Base-by-base conservation (phyloP, 2,329 filamentous ascomycete species). In the Thermoascus crustaceus region DNA sequence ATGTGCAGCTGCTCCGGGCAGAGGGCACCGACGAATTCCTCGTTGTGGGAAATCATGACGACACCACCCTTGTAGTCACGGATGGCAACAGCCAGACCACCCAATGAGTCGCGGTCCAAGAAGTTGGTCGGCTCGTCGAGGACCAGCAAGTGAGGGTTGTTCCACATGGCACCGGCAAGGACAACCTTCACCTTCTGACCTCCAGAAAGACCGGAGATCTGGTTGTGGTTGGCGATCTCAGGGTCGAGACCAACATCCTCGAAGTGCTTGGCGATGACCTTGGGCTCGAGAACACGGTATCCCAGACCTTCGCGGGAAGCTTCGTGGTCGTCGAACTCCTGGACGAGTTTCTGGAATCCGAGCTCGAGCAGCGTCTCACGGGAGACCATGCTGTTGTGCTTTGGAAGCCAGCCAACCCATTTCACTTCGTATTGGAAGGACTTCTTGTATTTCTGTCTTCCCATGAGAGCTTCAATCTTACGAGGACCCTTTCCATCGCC, bases 121-220 rank as follows among this genome's bases (percentile, higher is more conserved):
- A 95, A 98, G 71, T 98, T 98, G 60, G 91, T 96, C 39, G 91
- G 91, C 68, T 98, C 89, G 74, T 98, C 91, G 16, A 98, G 81
- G 32, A 98, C 91, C 42, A 98, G 78, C 54, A 98, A 68, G 69
- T 98, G 91, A 1, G 91, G 91, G 71, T 96, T 96, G 70, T 96
- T 95, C 88, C 88, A 94, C 86, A 94, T 93, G 51, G 87, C 85
- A 54, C 85, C 85, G 3, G 86, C 91, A 50, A 98, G 79, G 44
- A 98, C 91, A 31, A 98, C 91, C 75, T 98, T 98, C 68, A 98
- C 91, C 67, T 96, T 96, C 61, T 98, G 91, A 9, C 91, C 91
- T 65, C 91, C 91, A 7, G 88, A 95, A 8, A 98, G 74, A 53
- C 88, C 91, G 44, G 85, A 86, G 52, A 98, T 98, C 66, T 95